Conservation (phyloP, 2,329 filamentous ascomycete genomes). For the Diaporthe sp. region DNA sequence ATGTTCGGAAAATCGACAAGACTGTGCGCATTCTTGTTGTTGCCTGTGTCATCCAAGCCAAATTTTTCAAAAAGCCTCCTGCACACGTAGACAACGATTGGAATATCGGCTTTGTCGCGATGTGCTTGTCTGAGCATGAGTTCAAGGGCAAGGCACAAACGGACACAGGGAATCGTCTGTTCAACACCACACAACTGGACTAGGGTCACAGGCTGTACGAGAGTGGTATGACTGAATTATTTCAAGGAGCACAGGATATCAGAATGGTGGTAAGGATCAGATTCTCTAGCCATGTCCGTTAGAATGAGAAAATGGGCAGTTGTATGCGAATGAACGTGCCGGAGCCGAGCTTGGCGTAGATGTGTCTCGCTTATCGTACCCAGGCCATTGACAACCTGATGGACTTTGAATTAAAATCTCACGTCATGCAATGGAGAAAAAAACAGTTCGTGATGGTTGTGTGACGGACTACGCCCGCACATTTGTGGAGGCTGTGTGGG, state of each 20-base stretch:
- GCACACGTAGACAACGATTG: conserved; percentile 41
- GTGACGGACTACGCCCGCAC: not conserved
- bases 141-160: conserved; percentile 64
- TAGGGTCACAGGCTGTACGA: conserved; percentile 33
- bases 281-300: no score
- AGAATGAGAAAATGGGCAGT: not conserved
- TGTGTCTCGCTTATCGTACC: not conserved
- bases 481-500: not conserved
- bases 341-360: not conserved
- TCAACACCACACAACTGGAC: conserved; percentile 65
- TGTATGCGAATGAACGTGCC: not conserved
- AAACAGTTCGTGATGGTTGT: not conserved
- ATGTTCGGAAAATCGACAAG: conserved; percentile 55
- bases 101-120: conserved; percentile 59
- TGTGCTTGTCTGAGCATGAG: conserved; percentile 68
- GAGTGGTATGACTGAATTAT: not conserved
- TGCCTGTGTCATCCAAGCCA: conserved; percentile 65
- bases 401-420: not conserved
- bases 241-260: no score
- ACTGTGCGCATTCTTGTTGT: conserved; percentile 64
- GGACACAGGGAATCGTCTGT: conserved; percentile 71
- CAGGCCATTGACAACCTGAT: not conserved
- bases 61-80: conserved; percentile 42
- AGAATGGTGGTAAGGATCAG: not conserved
- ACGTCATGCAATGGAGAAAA: not conserved